Conservation (phyloP, 306 rosid genomes). For the Acacia acuminata region DNA sequence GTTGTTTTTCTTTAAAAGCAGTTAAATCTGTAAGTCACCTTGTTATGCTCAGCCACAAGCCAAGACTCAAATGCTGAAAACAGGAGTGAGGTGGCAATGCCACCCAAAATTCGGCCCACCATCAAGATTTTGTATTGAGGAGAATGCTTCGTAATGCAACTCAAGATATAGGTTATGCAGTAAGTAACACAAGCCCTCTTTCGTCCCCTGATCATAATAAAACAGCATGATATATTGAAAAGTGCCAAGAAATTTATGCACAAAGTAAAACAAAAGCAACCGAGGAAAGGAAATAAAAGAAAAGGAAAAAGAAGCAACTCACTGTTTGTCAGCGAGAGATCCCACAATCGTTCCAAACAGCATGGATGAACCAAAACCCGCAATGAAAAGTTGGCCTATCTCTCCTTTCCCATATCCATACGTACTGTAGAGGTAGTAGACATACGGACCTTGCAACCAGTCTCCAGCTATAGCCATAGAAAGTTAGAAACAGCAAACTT, state of each 20-base stretch:
- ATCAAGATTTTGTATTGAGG: constrained; percentile 85
- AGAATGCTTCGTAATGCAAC: constrained; percentile 95
- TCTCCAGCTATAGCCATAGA: constrained; percentile 82
- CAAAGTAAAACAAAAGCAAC: constrained; percentile 16
- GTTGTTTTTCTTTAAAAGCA: constrained; percentile 14
- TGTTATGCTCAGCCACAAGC: constrained; percentile 98
- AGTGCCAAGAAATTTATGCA: neutral
- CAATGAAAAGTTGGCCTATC: constrained; percentile 95
- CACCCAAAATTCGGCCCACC: constrained; percentile 98
- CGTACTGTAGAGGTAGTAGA: constrained; percentile 87
- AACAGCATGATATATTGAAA: constrained; percentile 19
- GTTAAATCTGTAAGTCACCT: constrained; percentile 52
- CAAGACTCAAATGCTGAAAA: constrained; percentile 97
- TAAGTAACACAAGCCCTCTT: constrained; percentile 97
- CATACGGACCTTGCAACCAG: constrained; percentile 99
- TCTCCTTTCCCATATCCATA: constrained; percentile 91
- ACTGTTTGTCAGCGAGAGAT: constrained; percentile 99
- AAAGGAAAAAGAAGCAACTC: constrained; percentile 28
- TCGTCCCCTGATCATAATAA: constrained; percentile 70
- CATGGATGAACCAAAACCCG: constrained; percentile 99
- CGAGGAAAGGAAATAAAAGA: neutral
- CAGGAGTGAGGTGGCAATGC: constrained; percentile 92
- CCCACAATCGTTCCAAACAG: constrained; percentile 96
- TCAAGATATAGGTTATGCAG: constrained; percentile 87
- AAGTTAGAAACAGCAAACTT: constrained; percentile 34